Conservation (phyloP, 129 eudicot genomes). For the Arctium minus region DNA sequence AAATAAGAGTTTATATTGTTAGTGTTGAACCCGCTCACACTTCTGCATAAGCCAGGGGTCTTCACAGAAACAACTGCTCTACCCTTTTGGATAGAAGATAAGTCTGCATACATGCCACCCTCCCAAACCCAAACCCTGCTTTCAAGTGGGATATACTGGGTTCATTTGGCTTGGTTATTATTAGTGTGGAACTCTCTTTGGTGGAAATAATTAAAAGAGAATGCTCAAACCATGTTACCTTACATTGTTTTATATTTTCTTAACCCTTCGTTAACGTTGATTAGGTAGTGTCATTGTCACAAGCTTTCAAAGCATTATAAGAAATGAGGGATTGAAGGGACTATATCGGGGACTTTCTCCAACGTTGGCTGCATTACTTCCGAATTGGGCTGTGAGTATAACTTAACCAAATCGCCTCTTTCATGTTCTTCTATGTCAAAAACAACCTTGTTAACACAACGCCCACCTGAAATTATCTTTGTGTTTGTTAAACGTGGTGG, state of each 20-base stretch:
- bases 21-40: no score
- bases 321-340: conserved; percentile 77
- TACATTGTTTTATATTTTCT: background rate
- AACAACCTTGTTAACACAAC: background rate
- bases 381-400: conserved; percentile 95
- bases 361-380: conserved; percentile 83
- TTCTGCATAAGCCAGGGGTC: no score
- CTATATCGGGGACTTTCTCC: conserved; percentile 96
- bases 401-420: background rate
- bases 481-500: no score
- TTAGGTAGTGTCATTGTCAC: conserved; percentile 81
- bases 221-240: background rate
- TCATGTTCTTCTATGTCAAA: background rate
- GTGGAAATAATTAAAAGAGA: background rate
- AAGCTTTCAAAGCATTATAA: conserved; percentile 62
- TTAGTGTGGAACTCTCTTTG: background rate
- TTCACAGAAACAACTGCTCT: no score
- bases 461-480: no score
- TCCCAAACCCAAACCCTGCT: no score
- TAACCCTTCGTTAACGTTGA: conserved; percentile 2
- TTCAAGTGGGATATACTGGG: background rate
- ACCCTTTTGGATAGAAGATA: no score
- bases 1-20: no score
- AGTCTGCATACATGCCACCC: no score
- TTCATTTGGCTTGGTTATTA: no score